A percentile compares a stretch with the other conserved stretches of the same genome.
Conservation (phyloP, 352 stramenopile species). For the Phytophthora cactorum region DNA sequence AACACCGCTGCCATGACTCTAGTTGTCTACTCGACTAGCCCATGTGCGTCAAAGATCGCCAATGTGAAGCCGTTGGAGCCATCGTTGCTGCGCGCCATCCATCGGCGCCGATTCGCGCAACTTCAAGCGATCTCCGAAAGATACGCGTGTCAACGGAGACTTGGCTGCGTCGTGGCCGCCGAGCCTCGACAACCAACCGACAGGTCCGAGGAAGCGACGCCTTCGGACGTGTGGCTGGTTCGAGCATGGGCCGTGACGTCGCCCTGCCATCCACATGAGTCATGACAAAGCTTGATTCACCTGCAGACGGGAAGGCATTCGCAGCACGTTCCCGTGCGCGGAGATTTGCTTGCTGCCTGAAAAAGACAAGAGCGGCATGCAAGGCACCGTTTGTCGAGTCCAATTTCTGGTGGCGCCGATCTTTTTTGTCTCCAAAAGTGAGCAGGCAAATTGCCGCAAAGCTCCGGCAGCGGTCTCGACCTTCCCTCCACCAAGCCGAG, state of each 20-base stretch:
- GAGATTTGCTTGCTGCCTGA: conserved; percentile 24
- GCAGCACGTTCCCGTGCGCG: conserved; percentile 30
- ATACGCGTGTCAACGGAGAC: conserved; percentile 13
- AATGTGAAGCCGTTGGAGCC: background rate
- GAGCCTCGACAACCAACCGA: conserved; percentile 12
- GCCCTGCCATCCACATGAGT: conserved; percentile 1
- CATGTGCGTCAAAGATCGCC: background rate
- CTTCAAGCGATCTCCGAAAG: conserved; percentile 12
- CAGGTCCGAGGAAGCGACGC: background rate
- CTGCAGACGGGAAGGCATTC: conserved; percentile 23
- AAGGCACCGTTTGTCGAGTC: conserved; percentile 19
- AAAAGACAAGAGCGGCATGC: conserved; percentile 23
- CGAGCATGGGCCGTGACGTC: background rate
- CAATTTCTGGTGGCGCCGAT: conserved; percentile 15
- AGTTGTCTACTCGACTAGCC: too few species aligned
- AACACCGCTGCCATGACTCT: background rate
- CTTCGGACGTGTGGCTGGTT: background rate
- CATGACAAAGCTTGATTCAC: conserved; percentile 14
- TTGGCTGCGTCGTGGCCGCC: background rate
- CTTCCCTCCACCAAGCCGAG: too few species aligned
- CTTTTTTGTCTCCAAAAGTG: background rate
- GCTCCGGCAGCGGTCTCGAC: too few species aligned
- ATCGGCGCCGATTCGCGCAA: background rate
- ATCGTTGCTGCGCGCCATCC: background rate
- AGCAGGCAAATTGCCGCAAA: background rate